phyloP scores from a whole-genome alignment of 345 rosid species.

The Salix suchowensis region DNA sequence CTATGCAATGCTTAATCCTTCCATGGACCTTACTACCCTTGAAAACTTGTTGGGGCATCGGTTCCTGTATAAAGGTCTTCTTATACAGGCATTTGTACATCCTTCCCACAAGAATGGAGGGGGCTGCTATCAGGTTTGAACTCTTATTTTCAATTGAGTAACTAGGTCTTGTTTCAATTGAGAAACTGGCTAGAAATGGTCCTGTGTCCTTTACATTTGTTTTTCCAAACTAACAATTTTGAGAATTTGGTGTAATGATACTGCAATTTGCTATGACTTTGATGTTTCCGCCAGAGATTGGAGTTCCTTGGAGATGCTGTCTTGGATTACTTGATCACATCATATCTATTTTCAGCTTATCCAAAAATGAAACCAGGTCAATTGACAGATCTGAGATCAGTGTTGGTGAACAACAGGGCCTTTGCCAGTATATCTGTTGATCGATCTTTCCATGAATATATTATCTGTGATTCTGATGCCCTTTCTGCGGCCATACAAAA shows the following conservation, averaged over 20 bases:
- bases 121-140: conserved; percentile 87
- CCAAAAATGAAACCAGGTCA: conserved; percentile 90
- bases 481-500: conserved; percentile 55
- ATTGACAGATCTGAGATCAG: conserved; percentile 84
- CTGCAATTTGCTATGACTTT: conserved; percentile 13
- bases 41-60: conserved; percentile 47
- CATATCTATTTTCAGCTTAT: conserved; percentile 70
- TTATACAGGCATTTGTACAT: conserved; percentile 82
- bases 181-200: background rate
- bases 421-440: conserved; percentile 70
- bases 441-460: conserved; percentile 50
- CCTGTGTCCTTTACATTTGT: background rate
- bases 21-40: conserved; percentile 39
- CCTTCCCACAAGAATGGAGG: conserved; percentile 78
- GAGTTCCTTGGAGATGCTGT: conserved; percentile 99
- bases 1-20: conserved; percentile 49
- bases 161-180: conserved; percentile 1
- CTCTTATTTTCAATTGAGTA: background rate
- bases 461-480: conserved; percentile 50
- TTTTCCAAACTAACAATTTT: conserved; percentile 3
- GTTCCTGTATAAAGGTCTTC: conserved; percentile 71
- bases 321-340: conserved; percentile 85
- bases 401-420: conserved; percentile 67
- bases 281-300: conserved; percentile 55
- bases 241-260: no score